Conservation (phyloP, 805 yeast genomes). For the Barnettozyma salicaria region DNA sequence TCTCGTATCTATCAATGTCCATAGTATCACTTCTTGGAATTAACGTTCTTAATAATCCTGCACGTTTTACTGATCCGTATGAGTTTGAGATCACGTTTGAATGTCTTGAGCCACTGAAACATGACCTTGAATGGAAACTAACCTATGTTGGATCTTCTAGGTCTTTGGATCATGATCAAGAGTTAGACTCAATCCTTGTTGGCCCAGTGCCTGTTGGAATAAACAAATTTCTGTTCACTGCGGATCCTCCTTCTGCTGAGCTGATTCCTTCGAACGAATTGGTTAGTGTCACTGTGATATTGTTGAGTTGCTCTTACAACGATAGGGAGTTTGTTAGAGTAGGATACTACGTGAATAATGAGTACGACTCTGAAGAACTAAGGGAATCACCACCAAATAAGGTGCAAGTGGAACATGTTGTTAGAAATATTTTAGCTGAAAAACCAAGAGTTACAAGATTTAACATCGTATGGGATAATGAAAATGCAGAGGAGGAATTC, state of each 20-base stretch:
- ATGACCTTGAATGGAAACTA: slow-evolving; percentile 93
- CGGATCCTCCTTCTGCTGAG: slow-evolving; percentile 96
- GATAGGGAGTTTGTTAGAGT: slow-evolving; percentile 94
- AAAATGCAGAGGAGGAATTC: slow-evolving; percentile 55
- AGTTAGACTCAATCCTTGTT: slow-evolving; percentile 89
- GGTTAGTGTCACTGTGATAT: slow-evolving; percentile 90
- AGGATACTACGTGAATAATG: slow-evolving; percentile 96
- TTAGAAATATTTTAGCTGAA: slow-evolving; percentile 90
- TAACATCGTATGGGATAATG: slow-evolving; percentile 95
- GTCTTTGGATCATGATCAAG: slow-evolving; percentile 94
- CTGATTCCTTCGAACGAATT: slow-evolving; percentile 93
- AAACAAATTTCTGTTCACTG: slow-evolving; percentile 85
- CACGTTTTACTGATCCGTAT: slow-evolving; percentile 86
- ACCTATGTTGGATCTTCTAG: slow-evolving; percentile 96
- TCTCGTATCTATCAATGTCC: slow-evolving; percentile 49
- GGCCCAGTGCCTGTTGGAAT: slow-evolving; percentile 99
- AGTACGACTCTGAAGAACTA: slow-evolving; percentile 87
- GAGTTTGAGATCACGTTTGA: slow-evolving; percentile 97
- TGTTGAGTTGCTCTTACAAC: slow-evolving; percentile 87
- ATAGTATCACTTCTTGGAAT: slow-evolving; percentile 90
- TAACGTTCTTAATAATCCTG: slow-evolving; percentile 90
- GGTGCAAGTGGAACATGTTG: slow-evolving; percentile 91
- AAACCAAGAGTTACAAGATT: slow-evolving; percentile 96
- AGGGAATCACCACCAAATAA: slow-evolving; percentile 91
- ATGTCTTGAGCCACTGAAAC: slow-evolving; percentile 81